Evolutionary conservation across 2,329 filamentous ascomycete genomes (phyloP).

Genomic region (Pseudocercospora fuligena): DNA sequence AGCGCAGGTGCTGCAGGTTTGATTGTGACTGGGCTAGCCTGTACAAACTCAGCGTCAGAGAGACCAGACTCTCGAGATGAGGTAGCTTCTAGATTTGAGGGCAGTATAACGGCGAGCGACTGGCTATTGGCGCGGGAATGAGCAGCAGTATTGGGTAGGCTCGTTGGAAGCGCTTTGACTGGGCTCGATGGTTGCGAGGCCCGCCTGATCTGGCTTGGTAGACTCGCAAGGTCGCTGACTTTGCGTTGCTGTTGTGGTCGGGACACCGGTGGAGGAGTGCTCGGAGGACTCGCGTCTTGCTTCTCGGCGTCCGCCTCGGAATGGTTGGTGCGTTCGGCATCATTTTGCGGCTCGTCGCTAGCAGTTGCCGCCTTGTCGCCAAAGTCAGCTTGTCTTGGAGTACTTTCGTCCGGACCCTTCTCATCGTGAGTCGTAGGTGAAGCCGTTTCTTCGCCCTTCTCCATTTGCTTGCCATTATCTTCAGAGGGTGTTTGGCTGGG

Average conservation of each 20-base stretch:
- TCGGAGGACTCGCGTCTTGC: background rate
- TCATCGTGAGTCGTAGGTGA: background rate
- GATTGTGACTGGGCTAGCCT: constrained; percentile 20
- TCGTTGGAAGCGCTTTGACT: background rate
- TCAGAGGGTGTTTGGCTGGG: constrained; percentile 15
- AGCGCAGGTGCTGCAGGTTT: constrained; percentile 17
- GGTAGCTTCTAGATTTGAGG: background rate
- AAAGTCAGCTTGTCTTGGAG: constrained; percentile 4
- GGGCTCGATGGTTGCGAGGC: constrained; percentile 4
- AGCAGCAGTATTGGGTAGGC: background rate
- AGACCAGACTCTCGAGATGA: constrained; percentile 11
- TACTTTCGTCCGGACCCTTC: background rate
- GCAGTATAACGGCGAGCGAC: constrained; percentile 3
- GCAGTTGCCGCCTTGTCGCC: background rate
- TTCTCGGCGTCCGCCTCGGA: background rate
- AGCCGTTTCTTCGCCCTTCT: background rate
- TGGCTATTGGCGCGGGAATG: constrained; percentile 8
- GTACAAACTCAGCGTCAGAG: constrained; percentile 17
- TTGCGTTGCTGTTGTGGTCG: constrained; percentile 31
- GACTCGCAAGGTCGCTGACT: constrained; percentile 32
- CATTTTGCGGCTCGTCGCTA: background rate
- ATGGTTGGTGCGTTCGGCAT: background rate
- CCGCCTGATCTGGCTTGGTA: constrained; percentile 31
- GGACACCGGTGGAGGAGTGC: background rate
- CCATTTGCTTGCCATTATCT: background rate